Conservation (phyloP, 495 filamentous ascomycete species). For the Delitschia confertaspora region DNA sequence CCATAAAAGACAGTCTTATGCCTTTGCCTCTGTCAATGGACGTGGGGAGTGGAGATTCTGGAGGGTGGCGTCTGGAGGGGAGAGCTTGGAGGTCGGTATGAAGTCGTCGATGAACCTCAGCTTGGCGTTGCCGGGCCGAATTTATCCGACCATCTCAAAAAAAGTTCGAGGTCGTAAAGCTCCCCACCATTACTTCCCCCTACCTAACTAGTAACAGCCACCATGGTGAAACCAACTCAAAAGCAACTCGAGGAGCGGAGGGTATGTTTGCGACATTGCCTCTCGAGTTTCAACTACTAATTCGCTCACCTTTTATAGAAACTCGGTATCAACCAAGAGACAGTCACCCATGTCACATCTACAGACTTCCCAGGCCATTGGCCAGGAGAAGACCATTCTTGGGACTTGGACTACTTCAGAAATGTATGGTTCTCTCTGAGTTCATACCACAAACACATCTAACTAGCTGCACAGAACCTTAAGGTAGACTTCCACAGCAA, state of each 20-base stretch:
- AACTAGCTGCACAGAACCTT: conserved; percentile 44
- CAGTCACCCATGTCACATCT: conserved; percentile 75
- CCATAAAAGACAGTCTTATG: conserved; percentile 5
- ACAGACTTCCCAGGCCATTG: conserved; percentile 87
- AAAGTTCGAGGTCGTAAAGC: conserved; percentile 5
- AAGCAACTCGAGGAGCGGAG: conserved; percentile 30
- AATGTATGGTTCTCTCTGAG: conserved; percentile 35
- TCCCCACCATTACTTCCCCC: conserved; percentile 9
- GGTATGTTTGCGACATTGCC: conserved; percentile 11
- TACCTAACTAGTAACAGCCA: conserved; percentile 1
- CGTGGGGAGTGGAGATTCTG: conserved; percentile 13
- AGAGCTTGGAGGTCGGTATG: conserved; percentile 10
- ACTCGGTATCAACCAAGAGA: conserved; percentile 78
- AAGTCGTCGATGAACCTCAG: conserved; percentile 8
- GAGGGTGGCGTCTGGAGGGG: conserved; percentile 12
- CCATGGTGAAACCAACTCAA: conserved; percentile 16
- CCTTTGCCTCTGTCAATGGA: conserved; percentile 19
- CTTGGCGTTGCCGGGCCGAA: neutral
- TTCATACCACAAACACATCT: conserved; percentile 4
- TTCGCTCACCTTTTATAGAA: conserved; percentile 42
- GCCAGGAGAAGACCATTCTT: conserved; percentile 81
- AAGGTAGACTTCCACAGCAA: conserved; percentile 75
- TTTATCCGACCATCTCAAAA: conserved; percentile 7
- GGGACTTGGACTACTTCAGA: conserved; percentile 69
- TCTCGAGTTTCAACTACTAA: neutral